Evolutionary conservation across 495 filamentous ascomycete genomes (phyloP).

Genomic region (Hypoxylon rickii): DNA sequence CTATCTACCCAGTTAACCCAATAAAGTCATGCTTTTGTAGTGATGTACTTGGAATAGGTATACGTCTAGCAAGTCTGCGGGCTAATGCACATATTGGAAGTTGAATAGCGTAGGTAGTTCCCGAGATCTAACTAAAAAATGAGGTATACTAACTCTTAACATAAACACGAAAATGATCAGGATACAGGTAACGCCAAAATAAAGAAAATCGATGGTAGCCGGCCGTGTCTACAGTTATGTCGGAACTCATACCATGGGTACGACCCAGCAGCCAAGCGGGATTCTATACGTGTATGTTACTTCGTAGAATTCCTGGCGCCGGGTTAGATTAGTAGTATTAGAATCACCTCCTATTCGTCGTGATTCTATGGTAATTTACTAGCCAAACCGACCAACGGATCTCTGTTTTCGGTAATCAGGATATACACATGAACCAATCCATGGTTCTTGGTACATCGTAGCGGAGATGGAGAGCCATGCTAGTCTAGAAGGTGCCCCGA

Average conservation of each 20-base stretch:
- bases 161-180: conserved; percentile 7
- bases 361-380: conserved; percentile 2
- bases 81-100: too few species aligned
- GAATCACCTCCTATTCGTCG: conserved; percentile 6
- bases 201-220: neutral
- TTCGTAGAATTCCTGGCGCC: conserved; percentile 1
- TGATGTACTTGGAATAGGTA: too few species aligned
- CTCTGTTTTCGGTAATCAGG: conserved; percentile 2
- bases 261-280: conserved; percentile 5
- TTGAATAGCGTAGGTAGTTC: too few species aligned
- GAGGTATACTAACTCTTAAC: too few species aligned
- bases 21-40: too few species aligned
- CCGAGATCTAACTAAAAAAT: too few species aligned
- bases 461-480: neutral
- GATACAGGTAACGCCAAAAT: conserved; percentile 27
- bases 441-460: conserved; percentile 7
- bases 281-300: neutral
- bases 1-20: too few species aligned
- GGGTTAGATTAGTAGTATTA: conserved; percentile 13
- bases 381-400: neutral
- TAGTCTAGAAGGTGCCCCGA: conserved; percentile 42
- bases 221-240: conserved; percentile 17
- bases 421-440: conserved; percentile 25
- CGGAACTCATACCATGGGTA: conserved; percentile 8
- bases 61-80: too few species aligned